A percentile compares a stretch with the other conserved stretches of the same genome.
Evolutionary conservation across 495 filamentous ascomycete species (phyloP).

Genomic region (Neurospora discreta): DNA sequence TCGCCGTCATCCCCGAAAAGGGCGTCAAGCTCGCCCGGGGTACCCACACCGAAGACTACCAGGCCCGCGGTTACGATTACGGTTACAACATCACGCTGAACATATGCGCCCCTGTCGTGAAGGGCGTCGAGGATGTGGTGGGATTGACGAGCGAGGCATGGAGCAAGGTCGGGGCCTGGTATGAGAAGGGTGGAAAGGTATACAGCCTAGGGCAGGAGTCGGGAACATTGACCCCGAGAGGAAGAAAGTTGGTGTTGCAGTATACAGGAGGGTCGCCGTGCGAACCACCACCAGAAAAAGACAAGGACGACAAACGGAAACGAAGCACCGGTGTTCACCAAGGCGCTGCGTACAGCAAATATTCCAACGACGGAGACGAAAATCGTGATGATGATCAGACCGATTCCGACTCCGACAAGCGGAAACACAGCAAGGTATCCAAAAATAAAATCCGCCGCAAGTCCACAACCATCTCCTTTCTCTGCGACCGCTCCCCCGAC

Average conservation of each 20-base stretch:
- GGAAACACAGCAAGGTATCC: constrained; percentile 6
- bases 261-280: constrained; percentile 88
- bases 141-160: constrained; percentile 53
- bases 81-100: constrained; percentile 89
- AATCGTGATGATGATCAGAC: constrained; percentile 1
- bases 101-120: constrained; percentile 79
- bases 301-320: constrained; percentile 12
- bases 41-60: constrained; percentile 55
- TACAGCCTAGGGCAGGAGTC: constrained; percentile 77
- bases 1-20: constrained; percentile 41
- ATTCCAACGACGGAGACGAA: constrained; percentile 29
- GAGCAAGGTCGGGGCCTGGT: constrained; percentile 88
- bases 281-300: constrained; percentile 26
- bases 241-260: constrained; percentile 83
- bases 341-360: constrained; percentile 23
- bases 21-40: constrained; percentile 15
- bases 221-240: constrained; percentile 59
- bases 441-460: constrained; percentile 50
- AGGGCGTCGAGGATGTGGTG: constrained; percentile 57
- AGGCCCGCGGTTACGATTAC: constrained; percentile 75
- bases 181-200: constrained; percentile 56
- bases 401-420: neutral
- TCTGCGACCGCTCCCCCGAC: constrained; percentile 71
- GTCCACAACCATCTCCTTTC: constrained; percentile 82
- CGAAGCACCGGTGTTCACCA: constrained; percentile 20